Percentiles rank a stretch among this genome's conserved stretches.
Conservation (phyloP, 2,329 filamentous ascomycete genomes). For the Sporothrix globosa region DNA sequence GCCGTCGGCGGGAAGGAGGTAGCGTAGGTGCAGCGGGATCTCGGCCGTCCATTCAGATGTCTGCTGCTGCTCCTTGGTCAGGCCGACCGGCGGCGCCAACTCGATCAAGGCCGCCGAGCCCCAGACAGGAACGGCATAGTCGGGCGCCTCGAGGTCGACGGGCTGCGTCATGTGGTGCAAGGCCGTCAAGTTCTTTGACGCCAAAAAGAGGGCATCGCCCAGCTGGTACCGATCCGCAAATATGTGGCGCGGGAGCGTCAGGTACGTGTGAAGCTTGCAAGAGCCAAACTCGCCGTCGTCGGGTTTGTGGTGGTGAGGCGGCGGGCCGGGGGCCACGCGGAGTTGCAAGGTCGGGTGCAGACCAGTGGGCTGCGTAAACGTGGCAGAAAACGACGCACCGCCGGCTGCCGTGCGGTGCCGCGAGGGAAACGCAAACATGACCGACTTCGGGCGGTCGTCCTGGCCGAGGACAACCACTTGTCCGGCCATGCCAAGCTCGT, state of each 20-base stretch:
- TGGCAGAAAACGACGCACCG: slow-evolving; percentile 60
- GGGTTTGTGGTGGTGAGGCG: slow-evolving; percentile 46
- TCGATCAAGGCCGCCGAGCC: slow-evolving; percentile 78
- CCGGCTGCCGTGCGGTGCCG: slow-evolving; percentile 66
- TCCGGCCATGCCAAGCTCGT: slow-evolving; percentile 79
- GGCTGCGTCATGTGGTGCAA: slow-evolving; percentile 72
- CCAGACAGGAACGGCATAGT: slow-evolving; percentile 76
- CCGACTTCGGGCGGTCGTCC: slow-evolving; percentile 70
- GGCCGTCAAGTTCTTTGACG: slow-evolving; percentile 74
- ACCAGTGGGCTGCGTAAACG: slow-evolving; percentile 72
- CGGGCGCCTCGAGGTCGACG: slow-evolving; percentile 87
- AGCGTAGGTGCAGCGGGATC: slow-evolving; percentile 84
- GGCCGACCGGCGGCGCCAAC: slow-evolving; percentile 54
- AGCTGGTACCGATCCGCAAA: slow-evolving; percentile 91
- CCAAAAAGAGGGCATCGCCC: slow-evolving; percentile 72
- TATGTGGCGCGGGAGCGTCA: slow-evolving; percentile 78
- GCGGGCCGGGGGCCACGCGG: slow-evolving; percentile 57
- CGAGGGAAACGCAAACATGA: slow-evolving; percentile 81
- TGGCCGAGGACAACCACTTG: slow-evolving; percentile 78
- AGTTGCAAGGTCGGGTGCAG: slow-evolving; percentile 81
- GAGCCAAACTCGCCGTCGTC: slow-evolving; percentile 24
- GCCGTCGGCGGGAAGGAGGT: slow-evolving; percentile 65
- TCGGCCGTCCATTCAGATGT: slow-evolving; percentile 61
- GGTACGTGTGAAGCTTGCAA: slow-evolving; percentile 76
- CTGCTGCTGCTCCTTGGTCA: slow-evolving; percentile 39